Base-by-base conservation (phyloP, 1,139 yeast genomes). In the Pichia sp. region DNA sequence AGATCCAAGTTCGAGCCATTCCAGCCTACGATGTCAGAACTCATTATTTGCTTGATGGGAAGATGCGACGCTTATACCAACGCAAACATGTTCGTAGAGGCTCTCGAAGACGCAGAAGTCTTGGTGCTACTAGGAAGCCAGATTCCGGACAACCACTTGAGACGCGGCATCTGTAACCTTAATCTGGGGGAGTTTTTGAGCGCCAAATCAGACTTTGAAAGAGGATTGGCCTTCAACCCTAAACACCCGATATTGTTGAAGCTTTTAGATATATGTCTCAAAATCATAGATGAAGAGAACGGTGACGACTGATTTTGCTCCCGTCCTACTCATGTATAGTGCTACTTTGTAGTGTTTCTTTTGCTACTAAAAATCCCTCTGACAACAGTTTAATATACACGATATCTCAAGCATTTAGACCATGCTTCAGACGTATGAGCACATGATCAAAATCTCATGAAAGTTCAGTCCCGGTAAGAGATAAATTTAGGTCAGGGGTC, bases 1-100 rank as follows among this genome's bases (percentile, higher is more conserved):
- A 81, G 98, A 69, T 84, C 90, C 38, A 85, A 88, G 64, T 90
- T 92, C 79, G 99, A 93, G 69, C 77, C 92, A 10, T 87, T 90
- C 64, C 90, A 82, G 61, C 79, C 85, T 45, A 86, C 92, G 42
- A 72, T 90, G 54, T 92, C 87, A 64, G 98, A 93, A 68, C 72
- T 88, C 54, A 78, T 85, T 50, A 76, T 81, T 64, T 79, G 90
- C 66, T 72, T 92, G 56, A 85, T 84, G 75, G 86, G 90, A 54
- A 79, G 97, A 61, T 84, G 96, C 26, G 98, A 92, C 65, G 88
- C 96, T 0, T 80, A 85, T 64, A 75, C 90, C 67, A 79, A 85
- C 64, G 75, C 79, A 55, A 78, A 81, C 53, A 75, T 82, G 56
- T 87, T 81, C 73, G 71, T 86, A 48, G 85, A 84, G 52, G 98